Base-by-base conservation (phyloP, 345 rosid genomes). In the Eucalyptus cloeziana region DNA sequence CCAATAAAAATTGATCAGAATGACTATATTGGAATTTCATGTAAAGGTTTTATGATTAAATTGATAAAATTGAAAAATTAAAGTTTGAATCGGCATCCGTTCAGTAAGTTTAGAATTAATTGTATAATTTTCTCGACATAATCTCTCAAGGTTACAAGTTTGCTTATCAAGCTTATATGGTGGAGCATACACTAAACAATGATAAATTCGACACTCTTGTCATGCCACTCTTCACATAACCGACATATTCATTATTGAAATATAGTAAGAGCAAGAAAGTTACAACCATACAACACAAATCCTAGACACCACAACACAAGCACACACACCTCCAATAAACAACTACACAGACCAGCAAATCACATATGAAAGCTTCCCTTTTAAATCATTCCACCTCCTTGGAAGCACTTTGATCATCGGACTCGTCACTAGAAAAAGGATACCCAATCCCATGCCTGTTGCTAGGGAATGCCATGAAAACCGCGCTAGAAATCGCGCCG, bases 371-470 rank as follows among this genome's bases (percentile, higher is more conserved):
- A 11, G 45, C 85, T 76, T 40, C 85, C 85, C 85, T 40, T 76
- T 40, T 11, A 21, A 40, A 40, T 76, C 85, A 76, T 40, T 76
- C 85, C 85, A 40, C 85, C 85, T 76, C 85, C 85, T 76, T 76
- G 85, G 86, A 94, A 94, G 88, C 98, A 94, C 30, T 21, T 58
- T 1, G 94, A 76, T 37, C 85, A 21, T 40, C 30, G 47, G 47
- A 21, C 5, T 21, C 85, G 47, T 76, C 47, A 21, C 30, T 40
- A 76, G 30, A 40, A 14, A 94, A 87, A 89, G 96, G 96, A 91
- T 97, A 97, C 67, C 99, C 99, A 54, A 97, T 89, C 43, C 99
- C 99, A 85, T 93, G 94, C 51, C 99, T 96, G 4, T 89, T 93
- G 92, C 93, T 94, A 6, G 99, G 99, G 86, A 97, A 95, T 33